Evolutionary conservation across 2,329 filamentous ascomycete genomes (phyloP).

Genomic region (Bertia moriformis): DNA sequence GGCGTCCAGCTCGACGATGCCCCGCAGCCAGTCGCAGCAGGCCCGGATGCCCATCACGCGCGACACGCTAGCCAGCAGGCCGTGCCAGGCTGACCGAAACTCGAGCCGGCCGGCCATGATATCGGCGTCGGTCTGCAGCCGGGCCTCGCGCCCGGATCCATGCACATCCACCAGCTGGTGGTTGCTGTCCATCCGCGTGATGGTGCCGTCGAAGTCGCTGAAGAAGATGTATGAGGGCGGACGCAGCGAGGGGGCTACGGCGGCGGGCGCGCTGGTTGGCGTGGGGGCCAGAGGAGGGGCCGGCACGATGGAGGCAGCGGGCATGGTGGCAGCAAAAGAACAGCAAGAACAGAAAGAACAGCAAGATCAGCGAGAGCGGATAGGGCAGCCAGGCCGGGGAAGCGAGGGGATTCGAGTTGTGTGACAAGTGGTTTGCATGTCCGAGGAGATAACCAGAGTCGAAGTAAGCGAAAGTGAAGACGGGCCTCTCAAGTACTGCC

Average conservation of each 20-base stretch:
- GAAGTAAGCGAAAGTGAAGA: too few species aligned
- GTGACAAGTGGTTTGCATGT: too few species aligned
- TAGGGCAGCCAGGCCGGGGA: too few species aligned
- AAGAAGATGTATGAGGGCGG: conserved; percentile 75
- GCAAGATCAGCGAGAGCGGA: too few species aligned
- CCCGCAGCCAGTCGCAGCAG: conserved; percentile 64
- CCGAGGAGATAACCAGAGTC: too few species aligned
- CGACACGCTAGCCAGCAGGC: conserved; percentile 76
- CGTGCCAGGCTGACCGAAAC: conserved; percentile 76
- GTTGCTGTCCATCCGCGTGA: conserved; percentile 59
- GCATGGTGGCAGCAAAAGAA: too few species aligned
- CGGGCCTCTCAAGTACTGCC: too few species aligned
- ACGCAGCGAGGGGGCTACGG: neutral
- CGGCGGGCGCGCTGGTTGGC: neutral
- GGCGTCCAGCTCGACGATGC: conserved; percentile 79
- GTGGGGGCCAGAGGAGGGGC: neutral
- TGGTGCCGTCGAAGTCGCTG: conserved; percentile 95
- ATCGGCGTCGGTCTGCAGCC: conserved; percentile 59
- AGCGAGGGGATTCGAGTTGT: too few species aligned
- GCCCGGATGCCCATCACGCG: conserved; percentile 60
- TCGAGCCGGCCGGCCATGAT: conserved; percentile 56
- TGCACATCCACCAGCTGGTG: conserved; percentile 76
- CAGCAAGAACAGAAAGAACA: too few species aligned
- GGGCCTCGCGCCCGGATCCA: conserved; percentile 62
- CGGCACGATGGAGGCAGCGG: too few species aligned